A percentile compares a stretch with the other conserved stretches of the same genome.
These are phyloP conservation scores for Cutaneotrichosporon mucoides DNA, from an alignment of 1,284 basidiomycete species.

Conservation along the genomic window DNA sequence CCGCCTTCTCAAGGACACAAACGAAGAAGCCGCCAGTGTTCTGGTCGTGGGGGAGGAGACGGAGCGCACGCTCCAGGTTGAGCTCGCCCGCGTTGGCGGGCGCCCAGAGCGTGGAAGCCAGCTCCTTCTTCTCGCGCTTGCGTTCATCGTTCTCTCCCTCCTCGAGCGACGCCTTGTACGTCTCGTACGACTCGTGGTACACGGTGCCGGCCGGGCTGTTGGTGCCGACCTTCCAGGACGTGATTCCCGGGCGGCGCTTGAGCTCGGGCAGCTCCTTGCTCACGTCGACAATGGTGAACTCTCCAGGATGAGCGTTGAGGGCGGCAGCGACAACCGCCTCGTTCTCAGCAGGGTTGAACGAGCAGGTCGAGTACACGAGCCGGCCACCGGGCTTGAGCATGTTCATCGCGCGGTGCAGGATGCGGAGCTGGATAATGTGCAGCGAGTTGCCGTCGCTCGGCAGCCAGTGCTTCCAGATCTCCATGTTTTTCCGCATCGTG, in stretches of 20 bases:
- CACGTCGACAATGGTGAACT: conserved; percentile 78
- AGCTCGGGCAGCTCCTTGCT: conserved; percentile 67
- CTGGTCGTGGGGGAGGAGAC: conserved; percentile 92
- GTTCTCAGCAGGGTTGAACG: conserved; percentile 95
- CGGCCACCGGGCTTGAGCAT: conserved; percentile 81
- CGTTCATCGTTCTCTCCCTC: conserved; percentile 26
- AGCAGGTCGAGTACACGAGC: conserved; percentile 97
- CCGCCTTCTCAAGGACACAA: conserved; percentile 68
- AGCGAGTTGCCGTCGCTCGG: conserved; percentile 84
- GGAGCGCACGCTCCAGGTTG: conserved; percentile 95
- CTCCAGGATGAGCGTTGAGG: conserved; percentile 68
- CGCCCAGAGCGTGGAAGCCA: conserved; percentile 62
- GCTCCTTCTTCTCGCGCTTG: conserved; percentile 50
- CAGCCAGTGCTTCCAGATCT: conserved; percentile 93
- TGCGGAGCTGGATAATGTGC: conserved; percentile 89
- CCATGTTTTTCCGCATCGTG: conserved; percentile 88
- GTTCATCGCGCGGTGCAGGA: conserved; percentile 85
- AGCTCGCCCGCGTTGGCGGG: conserved; percentile 89
- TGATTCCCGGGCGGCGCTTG: conserved; percentile 68
- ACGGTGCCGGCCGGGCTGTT: conserved; percentile 21
- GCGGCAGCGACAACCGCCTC: conserved; percentile 92
- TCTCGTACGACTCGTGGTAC: conserved; percentile 35
- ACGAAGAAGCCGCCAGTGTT: conserved; percentile 98
- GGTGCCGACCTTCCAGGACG: conserved; percentile 63
- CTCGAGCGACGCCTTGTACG: conserved; percentile 28